Conservation (phyloP, 495 filamentous ascomycete species). For the Podospora comata region DNA sequence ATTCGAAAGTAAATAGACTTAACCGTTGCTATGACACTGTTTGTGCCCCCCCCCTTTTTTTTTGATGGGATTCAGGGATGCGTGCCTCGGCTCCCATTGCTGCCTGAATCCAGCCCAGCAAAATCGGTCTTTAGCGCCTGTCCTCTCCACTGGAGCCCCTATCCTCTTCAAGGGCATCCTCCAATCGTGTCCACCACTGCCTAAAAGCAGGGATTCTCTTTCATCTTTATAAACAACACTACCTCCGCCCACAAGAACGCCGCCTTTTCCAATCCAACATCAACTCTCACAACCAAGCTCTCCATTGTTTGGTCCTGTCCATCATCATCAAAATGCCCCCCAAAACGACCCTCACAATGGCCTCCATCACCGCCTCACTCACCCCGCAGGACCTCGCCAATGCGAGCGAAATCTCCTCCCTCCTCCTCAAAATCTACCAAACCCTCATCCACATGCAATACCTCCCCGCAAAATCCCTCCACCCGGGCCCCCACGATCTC, state of each 20-base stretch:
- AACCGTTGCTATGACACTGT: not conserved
- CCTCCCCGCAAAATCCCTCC: slow-evolving; percentile 10
- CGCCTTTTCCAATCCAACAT: too few species aligned
- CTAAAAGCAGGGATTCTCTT: not conserved
- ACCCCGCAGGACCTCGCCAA: slow-evolving; percentile 11
- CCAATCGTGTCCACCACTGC: not conserved
- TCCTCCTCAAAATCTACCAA: slow-evolving; percentile 21
- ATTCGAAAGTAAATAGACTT: not conserved
- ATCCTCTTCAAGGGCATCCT: not conserved
- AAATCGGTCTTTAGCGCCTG: not conserved
- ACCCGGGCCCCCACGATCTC: slow-evolving; percentile 24
- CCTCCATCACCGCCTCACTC: not conserved
- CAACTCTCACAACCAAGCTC: too few species aligned
- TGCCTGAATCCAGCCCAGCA: not conserved
- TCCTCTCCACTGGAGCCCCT: not conserved
- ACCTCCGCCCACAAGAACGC: not conserved
- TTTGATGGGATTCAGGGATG: not conserved
- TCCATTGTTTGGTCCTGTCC: too few species aligned
- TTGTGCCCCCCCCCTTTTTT: not conserved
- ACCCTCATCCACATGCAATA: slow-evolving; percentile 20
- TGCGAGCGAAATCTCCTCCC: slow-evolving; percentile 18
- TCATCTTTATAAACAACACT: not conserved
- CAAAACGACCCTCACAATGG: not conserved
- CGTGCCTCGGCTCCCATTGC: not conserved
- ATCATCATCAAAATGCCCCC: not conserved